These are phyloP conservation scores for Santalum album DNA, from an alignment of 164 flowering plant species.

Conservation along the genomic window DNA sequence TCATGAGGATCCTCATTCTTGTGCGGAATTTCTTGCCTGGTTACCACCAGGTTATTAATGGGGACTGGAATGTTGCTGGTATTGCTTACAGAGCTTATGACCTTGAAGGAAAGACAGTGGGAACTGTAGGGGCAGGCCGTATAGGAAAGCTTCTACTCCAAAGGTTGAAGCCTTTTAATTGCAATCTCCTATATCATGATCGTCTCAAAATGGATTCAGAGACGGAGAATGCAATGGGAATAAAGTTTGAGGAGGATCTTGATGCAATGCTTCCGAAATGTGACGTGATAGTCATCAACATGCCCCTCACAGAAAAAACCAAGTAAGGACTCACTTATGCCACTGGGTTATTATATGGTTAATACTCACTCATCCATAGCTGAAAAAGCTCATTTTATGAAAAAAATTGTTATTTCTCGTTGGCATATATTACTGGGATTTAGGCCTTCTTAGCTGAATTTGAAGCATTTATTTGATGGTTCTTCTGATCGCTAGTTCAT, in stretches of 20 bases:
- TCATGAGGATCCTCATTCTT: conserved; percentile 93
- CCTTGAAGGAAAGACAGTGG: conserved; percentile 95
- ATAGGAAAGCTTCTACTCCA: conserved; percentile 87
- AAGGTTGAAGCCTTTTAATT: conserved; percentile 86
- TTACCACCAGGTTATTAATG: conserved; percentile 65
- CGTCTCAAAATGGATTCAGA: conserved; percentile 75
- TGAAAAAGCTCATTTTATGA: too few relatives aligned
- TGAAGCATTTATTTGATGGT: too few relatives aligned
- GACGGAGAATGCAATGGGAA: conserved; percentile 65
- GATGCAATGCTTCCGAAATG: conserved; percentile 94
- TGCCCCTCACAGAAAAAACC: conserved; percentile 93
- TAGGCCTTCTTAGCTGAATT: too few relatives aligned
- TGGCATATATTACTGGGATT: too few relatives aligned
- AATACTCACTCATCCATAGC: too few relatives aligned
- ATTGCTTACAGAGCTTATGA: conserved; percentile 86
- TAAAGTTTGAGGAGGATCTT: conserved; percentile 82
- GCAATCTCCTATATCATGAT: conserved; percentile 91
- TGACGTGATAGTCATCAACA: conserved; percentile 81
- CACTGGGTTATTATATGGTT: too few relatives aligned
- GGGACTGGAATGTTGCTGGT: conserved; percentile 95
- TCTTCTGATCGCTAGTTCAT: too few relatives aligned
- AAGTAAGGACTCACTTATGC: conserved; percentile 31
- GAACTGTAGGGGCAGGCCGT: conserved; percentile 95
- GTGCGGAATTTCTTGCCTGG: conserved; percentile 87
- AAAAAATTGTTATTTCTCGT: too few relatives aligned